Evolutionary conservation across 306 rosid genomes (phyloP), one percentile per base, ranked within the genome.

Genomic region (Prunus kanzakura): DNA sequence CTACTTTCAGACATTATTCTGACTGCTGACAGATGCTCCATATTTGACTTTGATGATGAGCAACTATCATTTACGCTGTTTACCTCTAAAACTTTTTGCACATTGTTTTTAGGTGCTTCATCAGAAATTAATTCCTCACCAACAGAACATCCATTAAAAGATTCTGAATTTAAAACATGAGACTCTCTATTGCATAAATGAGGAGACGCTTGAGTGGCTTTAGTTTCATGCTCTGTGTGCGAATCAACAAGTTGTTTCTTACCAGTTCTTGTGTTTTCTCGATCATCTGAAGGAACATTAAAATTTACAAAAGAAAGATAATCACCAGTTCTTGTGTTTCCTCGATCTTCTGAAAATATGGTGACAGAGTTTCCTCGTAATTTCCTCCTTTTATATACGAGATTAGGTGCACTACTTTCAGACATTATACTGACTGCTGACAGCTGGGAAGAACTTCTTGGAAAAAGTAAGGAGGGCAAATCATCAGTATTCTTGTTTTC

Each of bases 21-120:
- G 43, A 38, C 43, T 38, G 43, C 43, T 73, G 85, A 83, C 84
- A 65, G 74, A 76, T 79, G 86, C 79, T 83, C 94, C 88, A 84
- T 80, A 81, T 82, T 90, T 75, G 95, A 89, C 90, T 94, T 90
- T 72, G 97, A 92, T 75, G 95, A 84, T 81, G 97, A 94, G 83
- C 97, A 94, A 82, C 96, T 94, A 76, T 89, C 98, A 71, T 91
- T 83, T 49, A 83, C 77, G 72, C 95, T 89, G 77, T 82, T 87
- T 78, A 86, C 85, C 71, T 91, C 96, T 74, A 89, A 69, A 76
- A 25, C 64, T 78, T 82, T 92, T 69, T 76, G 84, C 76, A 47
- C 54, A 75, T 30, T 75, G 67, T 75, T 84, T 73, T 79, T 85
- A 68, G 81, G 75, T 61, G 74, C 78, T 82, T 74, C 82, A 43